Percentiles rank a stretch among this genome's conserved stretches.
These are phyloP conservation scores for Musa troglodytarum DNA, from an alignment of 176 grass and related monocot species.

Conservation along the genomic window DNA sequence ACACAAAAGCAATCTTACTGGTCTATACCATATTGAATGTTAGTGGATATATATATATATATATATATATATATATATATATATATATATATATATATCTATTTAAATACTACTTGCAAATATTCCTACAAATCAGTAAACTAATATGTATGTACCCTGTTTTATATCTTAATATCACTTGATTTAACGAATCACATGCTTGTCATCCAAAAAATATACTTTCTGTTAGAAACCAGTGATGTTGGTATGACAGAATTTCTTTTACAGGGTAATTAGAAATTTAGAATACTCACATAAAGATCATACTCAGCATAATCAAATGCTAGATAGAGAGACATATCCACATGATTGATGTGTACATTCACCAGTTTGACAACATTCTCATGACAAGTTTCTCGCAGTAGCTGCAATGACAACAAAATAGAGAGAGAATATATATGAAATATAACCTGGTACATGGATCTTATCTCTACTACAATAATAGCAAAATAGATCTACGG, in stretches of 20 bases:
- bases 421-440: conserved; percentile 9
- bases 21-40: no score
- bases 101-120: no score
- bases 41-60: no score
- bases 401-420: conserved; percentile 40
- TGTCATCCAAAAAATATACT: not conserved
- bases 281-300: conserved; percentile 56
- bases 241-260: not conserved
- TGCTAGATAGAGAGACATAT: conserved; percentile 97
- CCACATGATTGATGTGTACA: conserved; percentile 94
- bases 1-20: no score
- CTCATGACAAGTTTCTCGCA: conserved; percentile 82
- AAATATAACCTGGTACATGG: not conserved
- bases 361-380: conserved; percentile 98
- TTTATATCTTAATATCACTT: not conserved
- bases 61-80: no score
- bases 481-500: no score
- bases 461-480: not conserved
- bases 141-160: not conserved
- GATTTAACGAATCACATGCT: not conserved
- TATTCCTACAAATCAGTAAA: no score
- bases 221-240: not conserved
- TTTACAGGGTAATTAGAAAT: not conserved
- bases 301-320: conserved; percentile 97
- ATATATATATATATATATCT: no score